Evolutionary conservation across 768 basidiomycete genomes (phyloP), one percentile per base, ranked within the genome.

Genomic region (Rhodotorula sphaerocarpa): DNA sequence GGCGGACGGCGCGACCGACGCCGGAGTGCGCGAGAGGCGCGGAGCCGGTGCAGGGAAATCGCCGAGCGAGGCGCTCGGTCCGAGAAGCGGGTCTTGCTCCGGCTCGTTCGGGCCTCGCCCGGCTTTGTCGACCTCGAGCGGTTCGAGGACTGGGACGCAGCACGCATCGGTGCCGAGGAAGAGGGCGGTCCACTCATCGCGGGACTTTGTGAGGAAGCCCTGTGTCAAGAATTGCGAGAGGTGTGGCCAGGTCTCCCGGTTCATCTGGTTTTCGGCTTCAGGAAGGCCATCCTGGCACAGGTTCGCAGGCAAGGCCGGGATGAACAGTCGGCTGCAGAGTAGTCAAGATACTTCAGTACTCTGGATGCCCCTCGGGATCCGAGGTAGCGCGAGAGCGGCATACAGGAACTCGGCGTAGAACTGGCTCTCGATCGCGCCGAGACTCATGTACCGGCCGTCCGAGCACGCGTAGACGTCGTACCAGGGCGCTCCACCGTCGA

Each of bases 401-500:
- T 6, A 67, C 65, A 71, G 58, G 41, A 72, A 68, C 1, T 16
- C 45, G 6, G 20, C 9, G 57, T 70, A 72, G 48, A 72, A 72
- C 7, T 61, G 65, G 18, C 25, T 23, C 48, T 72, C 71, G 28
- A 72, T 60, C 3, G 66, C 55, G 0, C 68, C 71, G 20, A 90
- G 81, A 4, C 84, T 82, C 80, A 90, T 86, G 80, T 82, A 87
- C 43, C 79, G 76, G 2, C 84, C 84, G 72, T 86, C 86, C 59
- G 82, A 78, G 72, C 87, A 88, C 1, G 79, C 78, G 70, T 90
- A 89, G 15, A 86, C 76, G 61, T 79, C 79, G 70, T 90, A 90
- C 62, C 65, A 88, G 0, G 88, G 88, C 9, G 86, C 80, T 6
- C 86, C 87, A 1, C 86, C 86, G 66, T 88, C 88, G 27, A 90